Evolutionary conservation across 371 early-diverging fungal genomes (phyloP), one percentile per base, ranked within the genome.

Genomic region (Rhizopus stolonifer): DNA sequence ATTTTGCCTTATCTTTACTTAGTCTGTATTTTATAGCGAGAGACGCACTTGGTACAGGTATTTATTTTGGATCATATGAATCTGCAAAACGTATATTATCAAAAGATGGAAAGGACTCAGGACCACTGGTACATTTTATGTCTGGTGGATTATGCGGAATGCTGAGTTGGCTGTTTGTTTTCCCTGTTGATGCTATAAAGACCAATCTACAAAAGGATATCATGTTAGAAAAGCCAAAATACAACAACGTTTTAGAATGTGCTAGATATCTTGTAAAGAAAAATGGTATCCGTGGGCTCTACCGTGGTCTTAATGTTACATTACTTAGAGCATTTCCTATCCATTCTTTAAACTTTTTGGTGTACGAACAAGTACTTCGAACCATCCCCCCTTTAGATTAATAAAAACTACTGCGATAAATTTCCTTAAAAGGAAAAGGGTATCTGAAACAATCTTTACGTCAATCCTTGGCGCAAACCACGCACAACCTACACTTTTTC

Each of bases 281-380:
- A 15, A 67, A 77, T 23, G 90, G 90, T 0, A 19, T 83, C 24
- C 58, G 74, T 2, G 85, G 85, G 0, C 64, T 92, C 3, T 92
- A 92, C 58, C 75, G 84, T 19, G 92, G 92, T 2, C 60, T 92
- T 1, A 79, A 79, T 5, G 88, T 89, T 13, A 89, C 89, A 21
- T 71, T 90, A 8, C 71, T 90, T 22, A 72, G 92, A 9, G 91
- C 91, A 13, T 86, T 90, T 52, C 92, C 92, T 6, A 82, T 92
- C 52, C 92, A 92, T 64, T 83, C 88, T 6, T 70, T 92, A 21
- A 88, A 89, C 63, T 89, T 90, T 73, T 70, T 87, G 9, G 89
- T 90, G 9, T 89, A 89, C 53, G 89, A 89, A 63, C 82, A 81
- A 47, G 85, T 85, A 34, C 72, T 80, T 55, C 61, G 65, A 55